Conservation (phyloP, 306 rosid species). For the Medicago truncatula region DNA sequence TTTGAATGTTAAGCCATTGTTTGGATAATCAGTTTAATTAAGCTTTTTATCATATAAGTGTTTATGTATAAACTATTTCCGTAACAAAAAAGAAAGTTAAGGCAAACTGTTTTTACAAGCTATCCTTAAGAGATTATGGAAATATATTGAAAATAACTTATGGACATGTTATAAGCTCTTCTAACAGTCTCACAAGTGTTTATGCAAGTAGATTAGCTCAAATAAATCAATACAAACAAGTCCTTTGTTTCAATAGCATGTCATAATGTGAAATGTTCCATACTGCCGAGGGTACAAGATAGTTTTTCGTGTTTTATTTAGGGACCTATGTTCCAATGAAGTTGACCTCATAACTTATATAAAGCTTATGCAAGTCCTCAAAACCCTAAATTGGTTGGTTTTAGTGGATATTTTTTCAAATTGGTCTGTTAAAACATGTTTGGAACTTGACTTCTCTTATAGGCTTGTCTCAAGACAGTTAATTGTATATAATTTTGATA, state of each 20-base stretch:
- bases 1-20: background rate
- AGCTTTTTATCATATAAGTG: background rate
- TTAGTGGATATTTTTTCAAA: background rate
- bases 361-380: slow-evolving; percentile 9
- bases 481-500: slow-evolving; percentile 7
- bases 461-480: background rate
- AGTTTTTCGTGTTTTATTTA: slow-evolving; percentile 3
- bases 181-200: too few relatives aligned
- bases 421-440: slow-evolving; percentile 18
- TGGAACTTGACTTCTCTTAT: slow-evolving; percentile 29
- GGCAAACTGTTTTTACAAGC: too few relatives aligned
- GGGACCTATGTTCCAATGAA: slow-evolving; percentile 8
- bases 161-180: too few relatives aligned
- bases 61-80: background rate
- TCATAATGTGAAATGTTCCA: slow-evolving; percentile 9
- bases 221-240: background rate
- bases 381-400: slow-evolving; percentile 7
- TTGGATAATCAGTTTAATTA: background rate
- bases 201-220: background rate
- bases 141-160: too few relatives aligned
- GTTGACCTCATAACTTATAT: background rate
- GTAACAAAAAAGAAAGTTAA: background rate
- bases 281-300: slow-evolving; percentile 1
- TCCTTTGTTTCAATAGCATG: slow-evolving; percentile 4
- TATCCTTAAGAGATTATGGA: too few relatives aligned